Base-by-base conservation (phyloP, 306 rosid genomes). In the Alnus rubra region DNA sequence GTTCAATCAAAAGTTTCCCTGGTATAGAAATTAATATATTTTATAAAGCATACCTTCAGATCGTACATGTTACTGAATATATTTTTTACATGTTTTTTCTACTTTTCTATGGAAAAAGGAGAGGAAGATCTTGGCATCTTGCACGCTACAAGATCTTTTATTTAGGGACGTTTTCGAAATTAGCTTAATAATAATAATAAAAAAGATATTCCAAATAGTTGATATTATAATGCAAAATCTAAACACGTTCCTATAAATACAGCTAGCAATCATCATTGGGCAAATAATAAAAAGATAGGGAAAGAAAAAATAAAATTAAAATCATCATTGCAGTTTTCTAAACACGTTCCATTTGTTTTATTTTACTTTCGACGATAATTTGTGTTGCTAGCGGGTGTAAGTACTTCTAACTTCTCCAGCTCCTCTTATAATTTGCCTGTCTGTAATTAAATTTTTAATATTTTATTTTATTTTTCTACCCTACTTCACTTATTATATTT, bases 111-210 rank as follows among this genome's bases (percentile, higher is more conserved):
- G 65, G 60, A 76, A 55, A 75, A 62, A 28, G 75, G 47, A 35
- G 3, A 45, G 28, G 60, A 51, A 44, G 51, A 77, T 54, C 30
- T 28, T 9, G 16, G 15, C 13, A 28, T 12, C 35, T 80, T 72
- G 82, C 87, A 80, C 79, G 79, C 87, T n/a, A 39, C 7, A 42
- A 60, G 2, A 50, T 44, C 7, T 74, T 75, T 75, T 50, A 11
- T 6, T 19, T 4, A 30, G 69, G 53, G 16, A 52, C 31, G 19
- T n/a, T 12, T 54, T 64, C 68, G 59, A 64, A 73, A 23, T 23
- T 23, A 71, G 4, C 45, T 1, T n/a, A 13, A 69, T 45, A n/a
- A 47, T 28, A 47, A 44, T 0, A 1, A 7, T 23, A 7, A 3
- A 5, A 4, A 8, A 33, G 48, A 64, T 64, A 37, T 39, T 37